Conservation (phyloP, 441 rosid genomes). For the Manihot esculenta region DNA sequence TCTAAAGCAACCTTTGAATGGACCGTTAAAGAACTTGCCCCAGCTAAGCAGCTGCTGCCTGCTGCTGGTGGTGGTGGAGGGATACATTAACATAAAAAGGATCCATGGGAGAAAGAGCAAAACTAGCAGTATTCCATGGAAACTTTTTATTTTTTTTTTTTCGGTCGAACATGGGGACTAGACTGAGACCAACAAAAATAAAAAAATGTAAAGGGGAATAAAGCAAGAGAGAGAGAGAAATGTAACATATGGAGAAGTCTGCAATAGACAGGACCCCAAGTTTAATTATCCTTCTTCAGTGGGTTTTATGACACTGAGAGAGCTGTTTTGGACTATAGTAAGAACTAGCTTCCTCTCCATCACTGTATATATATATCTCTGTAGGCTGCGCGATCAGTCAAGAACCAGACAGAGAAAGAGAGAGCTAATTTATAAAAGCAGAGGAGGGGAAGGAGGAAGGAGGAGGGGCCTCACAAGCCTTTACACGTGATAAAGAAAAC, state of each 20-base stretch:
- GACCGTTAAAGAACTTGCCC: constrained; percentile 24
- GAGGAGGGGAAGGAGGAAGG: neutral
- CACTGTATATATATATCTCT: constrained; percentile 10
- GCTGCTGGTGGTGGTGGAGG: neutral
- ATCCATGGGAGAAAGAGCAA: neutral
- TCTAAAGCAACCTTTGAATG: constrained; percentile 15
- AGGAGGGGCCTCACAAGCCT: constrained; percentile 29
- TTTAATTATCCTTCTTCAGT: constrained; percentile 76
- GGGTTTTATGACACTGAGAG: constrained; percentile 36
- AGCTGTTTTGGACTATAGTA: constrained; percentile 29
- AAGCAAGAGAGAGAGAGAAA: constrained; percentile 20
- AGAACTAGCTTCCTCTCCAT: neutral
- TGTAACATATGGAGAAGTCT: constrained; percentile 38
- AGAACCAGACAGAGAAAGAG: constrained; percentile 29
- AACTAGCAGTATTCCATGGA: too few relatives aligned
- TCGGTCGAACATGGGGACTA: constrained; percentile 26
- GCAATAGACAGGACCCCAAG: constrained; percentile 59
- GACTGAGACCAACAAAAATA: constrained; percentile 9
- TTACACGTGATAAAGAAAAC: constrained; percentile 96
- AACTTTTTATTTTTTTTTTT: too few relatives aligned
- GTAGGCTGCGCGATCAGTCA: constrained; percentile 47
- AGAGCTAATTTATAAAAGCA: constrained; percentile 13
- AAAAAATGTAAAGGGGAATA: neutral
- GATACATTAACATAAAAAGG: constrained; percentile 1
- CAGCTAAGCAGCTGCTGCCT: too few relatives aligned